Evolutionary conservation across 805 yeast genomes (phyloP).

Genomic region (Lipomyces spencermartinsiae): DNA sequence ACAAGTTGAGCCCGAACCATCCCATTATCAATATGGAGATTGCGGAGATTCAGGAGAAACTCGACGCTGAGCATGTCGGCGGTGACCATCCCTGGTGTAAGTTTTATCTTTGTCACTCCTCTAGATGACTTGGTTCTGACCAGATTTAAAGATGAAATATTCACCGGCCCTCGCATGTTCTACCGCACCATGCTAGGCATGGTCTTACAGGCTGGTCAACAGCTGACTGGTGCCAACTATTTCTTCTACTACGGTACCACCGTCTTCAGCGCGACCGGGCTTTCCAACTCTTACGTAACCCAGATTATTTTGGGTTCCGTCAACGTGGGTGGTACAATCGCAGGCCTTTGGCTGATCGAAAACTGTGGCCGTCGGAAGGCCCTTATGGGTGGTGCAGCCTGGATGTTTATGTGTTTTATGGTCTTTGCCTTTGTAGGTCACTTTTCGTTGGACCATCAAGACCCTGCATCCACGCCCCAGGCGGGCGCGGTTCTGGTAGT

Average conservation of each 20-base stretch:
- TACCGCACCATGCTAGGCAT: constrained; percentile 65
- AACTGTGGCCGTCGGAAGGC: constrained; percentile 68
- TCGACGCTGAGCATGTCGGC: constrained; percentile 2
- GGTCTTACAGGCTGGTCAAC: constrained; percentile 47
- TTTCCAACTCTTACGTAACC: constrained; percentile 52
- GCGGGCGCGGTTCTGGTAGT: constrained; percentile 56
- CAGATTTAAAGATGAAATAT: constrained; percentile 2
- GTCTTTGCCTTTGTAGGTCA: constrained; percentile 71
- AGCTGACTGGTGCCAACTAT: constrained; percentile 53
- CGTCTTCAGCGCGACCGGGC: constrained; percentile 55
- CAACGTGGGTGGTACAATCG: constrained; percentile 56
- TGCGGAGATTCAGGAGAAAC: background rate
- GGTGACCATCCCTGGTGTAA: constrained; percentile 7
- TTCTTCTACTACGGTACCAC: constrained; percentile 55
- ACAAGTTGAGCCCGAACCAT: constrained; percentile 4
- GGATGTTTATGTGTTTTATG: constrained; percentile 64
- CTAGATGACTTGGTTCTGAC: background rate
- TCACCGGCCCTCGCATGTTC: constrained; percentile 18
- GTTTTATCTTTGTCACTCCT: background rate
- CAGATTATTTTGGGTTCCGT: constrained; percentile 54
- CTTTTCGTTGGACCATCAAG: constrained; percentile 42
- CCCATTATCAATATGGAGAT: constrained; percentile 1
- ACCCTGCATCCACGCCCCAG: constrained; percentile 25
- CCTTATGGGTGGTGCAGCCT: constrained; percentile 64
- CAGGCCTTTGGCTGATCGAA: constrained; percentile 62